Evolutionary conservation across 495 filamentous ascomycete species (phyloP).

Genomic region (Trichoderma orchidacearum): DNA sequence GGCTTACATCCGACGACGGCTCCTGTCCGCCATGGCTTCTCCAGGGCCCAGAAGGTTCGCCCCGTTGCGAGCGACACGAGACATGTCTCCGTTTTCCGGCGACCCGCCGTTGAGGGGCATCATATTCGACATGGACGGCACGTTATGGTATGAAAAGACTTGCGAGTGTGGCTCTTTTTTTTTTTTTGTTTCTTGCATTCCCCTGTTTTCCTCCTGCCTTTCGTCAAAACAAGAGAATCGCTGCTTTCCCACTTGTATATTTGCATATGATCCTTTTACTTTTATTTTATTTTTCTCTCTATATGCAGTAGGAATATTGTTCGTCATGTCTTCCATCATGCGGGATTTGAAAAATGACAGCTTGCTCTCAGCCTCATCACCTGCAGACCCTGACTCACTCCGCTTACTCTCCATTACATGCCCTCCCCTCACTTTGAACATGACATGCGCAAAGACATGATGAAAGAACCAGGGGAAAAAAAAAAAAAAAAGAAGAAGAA

Average conservation of each 20-base stretch:
- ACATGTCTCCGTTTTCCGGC: slow-evolving; percentile 7
- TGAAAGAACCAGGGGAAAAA: background rate
- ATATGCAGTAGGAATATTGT: background rate
- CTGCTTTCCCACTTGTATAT: background rate
- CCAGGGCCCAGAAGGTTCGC: slow-evolving; percentile 31
- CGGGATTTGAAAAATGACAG: background rate
- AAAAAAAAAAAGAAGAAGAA: background rate
- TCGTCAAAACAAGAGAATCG: background rate
- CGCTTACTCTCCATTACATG: background rate
- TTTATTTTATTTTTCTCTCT: background rate
- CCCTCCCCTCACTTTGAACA: background rate
- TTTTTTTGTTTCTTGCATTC: background rate
- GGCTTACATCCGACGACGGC: slow-evolving; percentile 11
- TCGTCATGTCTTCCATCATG: background rate
- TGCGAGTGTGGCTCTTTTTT: too few relatives aligned
- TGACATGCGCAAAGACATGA: background rate
- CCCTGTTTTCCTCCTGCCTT: background rate
- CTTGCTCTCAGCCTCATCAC: background rate
- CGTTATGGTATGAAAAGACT: slow-evolving; percentile 51
- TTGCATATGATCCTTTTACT: background rate
- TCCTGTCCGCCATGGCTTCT: slow-evolving; percentile 21
- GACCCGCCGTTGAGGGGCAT: slow-evolving; percentile 60
- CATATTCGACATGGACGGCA: slow-evolving; percentile 93
- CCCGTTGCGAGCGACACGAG: slow-evolving; percentile 16
- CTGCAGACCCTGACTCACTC: background rate